Percentiles rank a stretch among this genome's conserved stretches.
These are phyloP conservation scores for Fusarium subglutinans DNA, from an alignment of 2,329 filamentous ascomycete genomes.

Conservation along the genomic window DNA sequence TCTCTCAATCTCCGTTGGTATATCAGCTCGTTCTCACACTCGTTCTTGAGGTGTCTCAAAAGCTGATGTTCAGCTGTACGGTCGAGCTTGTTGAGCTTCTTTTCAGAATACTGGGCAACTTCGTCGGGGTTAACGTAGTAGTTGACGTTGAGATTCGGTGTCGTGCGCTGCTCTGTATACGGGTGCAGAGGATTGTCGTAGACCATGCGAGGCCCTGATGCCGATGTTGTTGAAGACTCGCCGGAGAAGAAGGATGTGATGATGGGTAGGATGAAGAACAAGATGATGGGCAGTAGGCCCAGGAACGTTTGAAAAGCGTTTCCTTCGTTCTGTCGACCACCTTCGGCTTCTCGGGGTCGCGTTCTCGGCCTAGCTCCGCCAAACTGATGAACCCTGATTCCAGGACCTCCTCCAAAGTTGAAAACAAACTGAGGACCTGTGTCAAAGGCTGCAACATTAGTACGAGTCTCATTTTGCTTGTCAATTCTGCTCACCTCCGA, in stretches of 20 bases:
- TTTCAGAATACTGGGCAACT: conserved; percentile 72
- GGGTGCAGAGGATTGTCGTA: conserved; percentile 78
- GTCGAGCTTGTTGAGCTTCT: conserved; percentile 80
- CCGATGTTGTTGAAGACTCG: conserved; percentile 49
- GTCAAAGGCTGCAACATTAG: conserved; percentile 67
- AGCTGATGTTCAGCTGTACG: conserved; percentile 78
- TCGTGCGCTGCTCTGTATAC: conserved; percentile 78
- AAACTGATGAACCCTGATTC: conserved; percentile 94
- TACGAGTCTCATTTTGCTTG: not conserved
- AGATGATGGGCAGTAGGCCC: conserved; percentile 84
- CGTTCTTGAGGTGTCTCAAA: conserved; percentile 70
- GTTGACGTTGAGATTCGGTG: conserved; percentile 74
- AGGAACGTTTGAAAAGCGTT: conserved; percentile 69
- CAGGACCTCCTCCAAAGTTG: conserved; percentile 91
- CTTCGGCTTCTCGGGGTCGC: conserved; percentile 74
- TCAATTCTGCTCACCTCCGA: conserved; percentile 51
- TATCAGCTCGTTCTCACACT: conserved; percentile 79
- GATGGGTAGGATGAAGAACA: conserved; percentile 88
- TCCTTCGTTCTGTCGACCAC: conserved; percentile 54
- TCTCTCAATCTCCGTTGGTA: conserved; percentile 74
- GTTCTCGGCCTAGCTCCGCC: conserved; percentile 80
- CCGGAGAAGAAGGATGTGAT: conserved; percentile 81
- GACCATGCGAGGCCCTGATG: conserved; percentile 70
- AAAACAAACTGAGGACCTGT: conserved; percentile 91
- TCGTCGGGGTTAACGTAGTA: conserved; percentile 89